Base-by-base conservation (phyloP, 805 yeast genomes). In the Kluyveromyces aestuarii region DNA sequence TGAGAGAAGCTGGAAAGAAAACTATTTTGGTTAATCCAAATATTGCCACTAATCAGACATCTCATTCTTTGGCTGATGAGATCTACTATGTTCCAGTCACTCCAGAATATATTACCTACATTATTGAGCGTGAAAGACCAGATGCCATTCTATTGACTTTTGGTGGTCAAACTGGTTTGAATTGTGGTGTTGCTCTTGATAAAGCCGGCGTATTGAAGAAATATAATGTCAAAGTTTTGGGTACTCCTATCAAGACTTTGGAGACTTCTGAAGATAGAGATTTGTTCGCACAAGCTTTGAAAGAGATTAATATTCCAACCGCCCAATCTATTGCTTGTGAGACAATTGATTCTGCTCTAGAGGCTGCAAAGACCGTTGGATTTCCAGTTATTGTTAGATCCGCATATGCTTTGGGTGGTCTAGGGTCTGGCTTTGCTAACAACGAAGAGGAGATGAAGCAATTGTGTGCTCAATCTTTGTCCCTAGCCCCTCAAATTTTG, bases 191-290 rank as follows among this genome's bases (percentile, higher is more conserved):
- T 46, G 84, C 88, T 62, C 78, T 93, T 55, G 96, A 93, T 52
- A 86, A 89, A 71, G 84, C 87, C 89, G 98, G 97, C 55, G 87
- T 88, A 50, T 84, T 95, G 62, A 88, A 84, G 55, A 77, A 95
- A 58, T 88, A 86, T 67, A 86, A 86, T 55, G 89, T 93, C 63
- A 90, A 89, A 72, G 99, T 93, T 21, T 75, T 93, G 55, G 99
- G 99, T 60, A 93, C 99, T 50, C 99, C 98, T 50, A 93, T 93
- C 67, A 80, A 85, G 66, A 93, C 99, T 46, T 76, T 93, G 62
- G 95, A 88, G 66, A 90, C 96, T 39, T 87, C 97, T 16, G 99
- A 93, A 71, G 99, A 93, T 70, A 86, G 99, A 73, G 99, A 93
- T 53, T 73, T 93, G 60, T 93, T 93, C 61, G 91, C 98, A 35